Conservation (phyloP, 2,329 filamentous ascomycete species). For the Penicillium psychrosexuale region DNA sequence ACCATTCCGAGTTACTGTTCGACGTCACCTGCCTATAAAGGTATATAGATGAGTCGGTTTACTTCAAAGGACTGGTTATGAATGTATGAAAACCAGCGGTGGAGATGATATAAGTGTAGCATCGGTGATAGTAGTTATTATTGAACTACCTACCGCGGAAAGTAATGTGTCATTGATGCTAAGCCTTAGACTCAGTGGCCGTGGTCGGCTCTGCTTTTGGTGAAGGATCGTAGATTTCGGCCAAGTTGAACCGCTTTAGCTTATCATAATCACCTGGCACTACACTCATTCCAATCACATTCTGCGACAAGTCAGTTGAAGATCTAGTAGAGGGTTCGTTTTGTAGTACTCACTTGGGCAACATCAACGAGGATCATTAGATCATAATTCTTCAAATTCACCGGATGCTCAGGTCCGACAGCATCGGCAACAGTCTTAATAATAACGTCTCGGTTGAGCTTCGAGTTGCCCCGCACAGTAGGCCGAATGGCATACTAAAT, state of each 20-base stretch:
- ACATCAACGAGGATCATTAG: slow-evolving; percentile 60
- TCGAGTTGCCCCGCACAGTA: slow-evolving; percentile 58
- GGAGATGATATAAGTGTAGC: neutral
- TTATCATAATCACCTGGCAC: slow-evolving; percentile 58
- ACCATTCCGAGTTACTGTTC: neutral
- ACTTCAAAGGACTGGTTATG: neutral
- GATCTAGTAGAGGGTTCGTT: neutral
- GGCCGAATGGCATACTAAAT: slow-evolving; percentile 61
- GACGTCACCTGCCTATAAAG: neutral
- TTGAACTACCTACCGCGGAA: neutral
- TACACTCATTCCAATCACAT: slow-evolving; percentile 62
- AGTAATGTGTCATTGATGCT: neutral
- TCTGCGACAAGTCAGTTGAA: slow-evolving; percentile 42
- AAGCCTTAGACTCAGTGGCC: neutral
- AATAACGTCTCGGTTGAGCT: slow-evolving; percentile 55
- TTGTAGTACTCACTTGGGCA: slow-evolving; percentile 51
- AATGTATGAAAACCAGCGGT: neutral
- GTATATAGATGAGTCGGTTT: neutral
- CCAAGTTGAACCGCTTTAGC: slow-evolving; percentile 61
- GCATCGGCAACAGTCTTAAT: slow-evolving; percentile 58
- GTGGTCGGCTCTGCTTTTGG: slow-evolving; percentile 21
- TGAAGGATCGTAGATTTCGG: slow-evolving; percentile 57
- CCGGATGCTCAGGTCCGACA: slow-evolving; percentile 57
- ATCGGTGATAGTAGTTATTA: neutral
- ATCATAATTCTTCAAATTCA: slow-evolving; percentile 61